Percentiles rank a stretch among this genome's conserved stretches.
Evolutionary conservation across 129 eudicot species (phyloP).

Genomic region (Chrysanthemum seticuspe): DNA sequence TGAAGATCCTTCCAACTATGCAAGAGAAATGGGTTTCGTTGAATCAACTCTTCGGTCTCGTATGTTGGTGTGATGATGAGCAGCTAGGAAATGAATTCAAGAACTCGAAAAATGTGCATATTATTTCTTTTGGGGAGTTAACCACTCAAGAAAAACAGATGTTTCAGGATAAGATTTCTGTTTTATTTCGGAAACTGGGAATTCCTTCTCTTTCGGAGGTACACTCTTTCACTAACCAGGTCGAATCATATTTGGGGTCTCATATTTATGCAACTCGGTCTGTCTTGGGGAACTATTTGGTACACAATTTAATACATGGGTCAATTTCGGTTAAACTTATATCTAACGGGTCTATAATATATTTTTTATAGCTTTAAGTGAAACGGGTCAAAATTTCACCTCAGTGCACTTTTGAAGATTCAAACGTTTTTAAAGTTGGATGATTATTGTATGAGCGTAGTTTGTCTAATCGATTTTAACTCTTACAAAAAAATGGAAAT

Average conservation of each 20-base stretch:
- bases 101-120: constrained; percentile 47
- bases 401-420: too few relatives aligned
- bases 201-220: constrained; percentile 79
- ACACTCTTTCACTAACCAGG: constrained; percentile 4
- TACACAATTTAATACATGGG: too few relatives aligned
- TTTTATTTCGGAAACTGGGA: constrained; percentile 49
- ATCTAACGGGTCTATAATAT: too few relatives aligned
- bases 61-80: constrained; percentile 87
- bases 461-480: too few relatives aligned
- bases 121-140: constrained; percentile 60
- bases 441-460: too few relatives aligned
- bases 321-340: too few relatives aligned
- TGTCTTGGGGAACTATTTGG: not conserved
- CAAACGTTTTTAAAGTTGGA: too few relatives aligned
- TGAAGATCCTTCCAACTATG: constrained; percentile 68
- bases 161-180: constrained; percentile 43
- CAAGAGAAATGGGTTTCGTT: constrained; percentile 88
- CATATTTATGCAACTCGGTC: not conserved
- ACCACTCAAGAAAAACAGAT: constrained; percentile 49
- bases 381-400: too few relatives aligned
- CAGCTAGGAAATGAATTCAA: constrained; percentile 59
- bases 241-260: not conserved
- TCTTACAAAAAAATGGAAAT: too few relatives aligned
- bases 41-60: constrained; percentile 63
- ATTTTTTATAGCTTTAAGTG: too few relatives aligned